Evolutionary conservation across 176 grass and related monocot genomes (phyloP), one percentile per base, ranked within the genome.

Genomic region (Oropetium thomaeum): DNA sequence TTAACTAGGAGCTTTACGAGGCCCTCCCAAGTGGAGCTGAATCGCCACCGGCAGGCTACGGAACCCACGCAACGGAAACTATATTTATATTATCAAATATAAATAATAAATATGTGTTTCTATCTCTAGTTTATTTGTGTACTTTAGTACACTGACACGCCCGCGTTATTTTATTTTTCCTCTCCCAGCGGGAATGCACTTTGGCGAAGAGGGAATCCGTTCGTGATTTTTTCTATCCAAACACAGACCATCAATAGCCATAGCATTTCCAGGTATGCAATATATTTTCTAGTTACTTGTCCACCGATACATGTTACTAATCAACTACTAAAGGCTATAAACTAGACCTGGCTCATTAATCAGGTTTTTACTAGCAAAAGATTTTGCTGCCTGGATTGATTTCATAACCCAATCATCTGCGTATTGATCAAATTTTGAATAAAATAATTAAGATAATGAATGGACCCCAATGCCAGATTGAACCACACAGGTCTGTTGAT

Each of bases 401-500:
- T 71, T 42, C 23, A 72, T 41, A 19, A 71, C 41, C 32, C 23
- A 32, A 66, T 27, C 38, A 11, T 49, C 55, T 16, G 15, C 53
- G 27, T 5, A 44, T 8, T 19, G 9, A 74, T 20, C 16, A 3
- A 34, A 78, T 44, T 69, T 43, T 63, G 10, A 60, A 68, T 7
- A 52, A 62, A 35, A 81, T 32, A 70, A 81, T 43, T 80, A 34
- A 34, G 57, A 60, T 31, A 62, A 54, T 28, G 54, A 75, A 70
- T 67, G 54, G 71, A n/a, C 43, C 43, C 27, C 33, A 53, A 61
- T 2, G 66, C 64, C 63, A 62, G 40, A 40, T 61, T 51, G 41
- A 62, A 76, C 15, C 63, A 62, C 42, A 19, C 48, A 44, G n/a
- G 11, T 15, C 7, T 63, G 26, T 1, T 20, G 27, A 58, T 7